Evolutionary conservation across 2,329 filamentous ascomycete species (phyloP).

Genomic region (Diplodia seriata): DNA sequence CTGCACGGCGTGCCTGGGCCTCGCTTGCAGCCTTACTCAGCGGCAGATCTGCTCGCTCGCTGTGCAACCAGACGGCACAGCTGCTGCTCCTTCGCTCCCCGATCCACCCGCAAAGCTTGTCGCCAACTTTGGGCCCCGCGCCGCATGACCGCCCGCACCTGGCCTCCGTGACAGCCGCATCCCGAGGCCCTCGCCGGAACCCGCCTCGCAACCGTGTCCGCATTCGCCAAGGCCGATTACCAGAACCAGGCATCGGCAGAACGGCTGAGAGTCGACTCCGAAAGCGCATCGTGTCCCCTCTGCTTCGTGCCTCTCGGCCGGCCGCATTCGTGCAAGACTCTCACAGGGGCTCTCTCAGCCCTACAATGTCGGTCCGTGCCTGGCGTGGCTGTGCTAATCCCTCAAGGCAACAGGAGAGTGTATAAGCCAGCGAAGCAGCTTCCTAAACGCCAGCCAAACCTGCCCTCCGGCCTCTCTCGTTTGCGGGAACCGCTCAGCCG

Average conservation of each 20-base stretch:
- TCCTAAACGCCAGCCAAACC: background rate
- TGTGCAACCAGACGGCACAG: slow-evolving; percentile 13
- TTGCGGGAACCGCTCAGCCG: background rate
- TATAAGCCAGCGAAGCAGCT: slow-evolving; percentile 21
- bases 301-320: background rate
- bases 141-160: background rate
- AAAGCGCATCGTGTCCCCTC: background rate
- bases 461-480: background rate
- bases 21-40: slow-evolving; percentile 24
- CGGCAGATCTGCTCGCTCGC: slow-evolving; percentile 22
- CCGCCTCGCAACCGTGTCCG: background rate
- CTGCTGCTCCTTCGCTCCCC: slow-evolving; percentile 3
- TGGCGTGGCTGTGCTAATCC: slow-evolving; percentile 29
- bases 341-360: slow-evolving; percentile 23
- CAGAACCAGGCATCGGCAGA: background rate
- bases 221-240: background rate
- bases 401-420: slow-evolving; percentile 23
- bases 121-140: background rate
- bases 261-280: background rate
- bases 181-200: background rate
- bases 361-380: slow-evolving; percentile 21
- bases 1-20: slow-evolving; percentile 21
- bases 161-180: background rate
- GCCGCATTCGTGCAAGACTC: background rate
- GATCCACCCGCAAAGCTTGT: slow-evolving; percentile 20